A percentile compares a stretch with the other conserved stretches of the same genome.
These are phyloP conservation scores for Skeletonema potamos DNA, from an alignment of 108 stramenopile genomes.

Conservation along the genomic window DNA sequence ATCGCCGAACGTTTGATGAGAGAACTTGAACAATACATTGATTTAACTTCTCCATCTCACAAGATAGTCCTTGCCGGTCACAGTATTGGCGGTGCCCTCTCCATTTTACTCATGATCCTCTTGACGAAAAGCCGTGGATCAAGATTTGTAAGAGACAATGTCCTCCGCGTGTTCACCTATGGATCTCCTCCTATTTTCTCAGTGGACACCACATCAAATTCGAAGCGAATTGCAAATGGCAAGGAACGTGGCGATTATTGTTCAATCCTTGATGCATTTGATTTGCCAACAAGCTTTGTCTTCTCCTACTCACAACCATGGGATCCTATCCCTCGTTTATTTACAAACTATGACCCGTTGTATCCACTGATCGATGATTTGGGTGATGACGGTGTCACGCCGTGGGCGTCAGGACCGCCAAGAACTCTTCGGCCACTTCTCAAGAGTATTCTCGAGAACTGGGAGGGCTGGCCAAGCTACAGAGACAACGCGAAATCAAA, in stretches of 20 bases:
- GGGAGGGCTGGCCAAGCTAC: constrained; percentile 82
- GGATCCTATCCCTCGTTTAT: constrained; percentile 81
- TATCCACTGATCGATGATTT: constrained; percentile 88
- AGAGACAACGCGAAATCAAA: constrained; percentile 58
- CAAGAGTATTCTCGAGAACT: constrained; percentile 61
- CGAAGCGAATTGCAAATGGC: constrained; percentile 5
- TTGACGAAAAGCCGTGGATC: constrained; percentile 52
- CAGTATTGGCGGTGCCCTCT: constrained; percentile 82
- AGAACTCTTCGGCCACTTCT: constrained; percentile 74
- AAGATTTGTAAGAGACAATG: constrained; percentile 36
- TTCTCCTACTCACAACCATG: constrained; percentile 80
- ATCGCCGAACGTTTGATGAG: constrained; percentile 64
- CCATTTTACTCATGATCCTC: constrained; percentile 58
- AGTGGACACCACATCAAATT: constrained; percentile 7
- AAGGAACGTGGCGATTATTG: constrained; percentile 34
- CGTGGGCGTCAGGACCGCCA: constrained; percentile 69
- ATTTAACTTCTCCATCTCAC: constrained; percentile 61
- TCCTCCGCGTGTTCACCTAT: constrained; percentile 68
- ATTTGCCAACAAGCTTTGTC: constrained; percentile 58
- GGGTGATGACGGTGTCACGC: constrained; percentile 72
- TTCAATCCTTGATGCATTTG: constrained; percentile 58
- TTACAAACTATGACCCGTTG: constrained; percentile 63
- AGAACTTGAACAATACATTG: constrained; percentile 64
- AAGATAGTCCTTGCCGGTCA: constrained; percentile 80
- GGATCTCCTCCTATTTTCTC: constrained; percentile 72